phyloP scores from a whole-genome alignment of 192 early-diverging fungal genomes.

The Chytriomyces sp. region DNA sequence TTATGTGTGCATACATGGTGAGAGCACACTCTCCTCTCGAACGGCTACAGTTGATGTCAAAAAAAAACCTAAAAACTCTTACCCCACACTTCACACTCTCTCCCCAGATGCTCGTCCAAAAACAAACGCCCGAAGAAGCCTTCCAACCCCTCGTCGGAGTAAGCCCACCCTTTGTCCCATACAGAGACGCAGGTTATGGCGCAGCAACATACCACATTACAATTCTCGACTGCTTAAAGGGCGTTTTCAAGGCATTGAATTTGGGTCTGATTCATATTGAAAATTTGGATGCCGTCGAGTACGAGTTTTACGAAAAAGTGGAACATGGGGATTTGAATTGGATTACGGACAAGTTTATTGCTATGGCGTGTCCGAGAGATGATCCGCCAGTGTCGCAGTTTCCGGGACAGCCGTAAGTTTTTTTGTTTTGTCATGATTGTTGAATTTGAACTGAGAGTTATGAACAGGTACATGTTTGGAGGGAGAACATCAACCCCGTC shows the following conservation, averaged over 20 bases:
- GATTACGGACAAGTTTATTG: conserved; percentile 75
- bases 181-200: conserved; percentile 75
- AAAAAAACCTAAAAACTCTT: no score
- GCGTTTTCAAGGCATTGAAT: conserved; percentile 62
- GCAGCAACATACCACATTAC: conserved; percentile 68
- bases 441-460: neutral
- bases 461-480: neutral
- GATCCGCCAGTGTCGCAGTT: conserved; percentile 31
- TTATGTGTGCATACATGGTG: conserved; percentile 75
- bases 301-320: conserved; percentile 74
- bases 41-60: conserved; percentile 1
- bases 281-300: conserved; percentile 65
- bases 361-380: conserved; percentile 69
- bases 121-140: conserved; percentile 68
- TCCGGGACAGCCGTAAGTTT: neutral
- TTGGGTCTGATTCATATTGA: conserved; percentile 67
- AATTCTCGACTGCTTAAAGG: conserved; percentile 70
- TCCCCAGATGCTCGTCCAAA: conserved; percentile 62
- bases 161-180: conserved; percentile 62
- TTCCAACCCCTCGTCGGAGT: conserved; percentile 56
- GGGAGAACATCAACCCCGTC: conserved; percentile 19
- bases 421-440: neutral
- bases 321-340: conserved; percentile 78
- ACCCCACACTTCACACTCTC: no score
- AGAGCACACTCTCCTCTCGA: neutral